These are phyloP conservation scores for Botryotinia globosa DNA, from an alignment of 2,329 filamentous ascomycete species.

Conservation along the genomic window DNA sequence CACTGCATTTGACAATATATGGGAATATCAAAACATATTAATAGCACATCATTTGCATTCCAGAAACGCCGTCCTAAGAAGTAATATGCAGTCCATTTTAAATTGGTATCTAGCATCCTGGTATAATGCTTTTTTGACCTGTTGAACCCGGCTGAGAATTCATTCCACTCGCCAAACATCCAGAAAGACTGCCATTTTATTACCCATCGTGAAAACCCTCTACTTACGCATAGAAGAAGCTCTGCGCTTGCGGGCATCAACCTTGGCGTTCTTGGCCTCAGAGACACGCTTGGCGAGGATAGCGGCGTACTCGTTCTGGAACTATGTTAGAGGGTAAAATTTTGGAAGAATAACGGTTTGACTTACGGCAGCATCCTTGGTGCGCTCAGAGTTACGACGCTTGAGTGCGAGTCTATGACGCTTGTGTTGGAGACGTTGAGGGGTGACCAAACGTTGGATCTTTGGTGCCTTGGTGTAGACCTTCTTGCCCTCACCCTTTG, in stretches of 20 bases:
- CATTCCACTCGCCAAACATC: conserved; percentile 17
- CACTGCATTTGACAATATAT: neutral
- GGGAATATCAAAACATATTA: conserved; percentile 3
- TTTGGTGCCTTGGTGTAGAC: conserved; percentile 99
- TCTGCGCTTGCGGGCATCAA: conserved; percentile 92
- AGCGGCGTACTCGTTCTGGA: conserved; percentile 92
- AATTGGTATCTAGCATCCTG: conserved; percentile 19
- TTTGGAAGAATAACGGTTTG: neutral
- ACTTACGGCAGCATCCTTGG: conserved; percentile 98
- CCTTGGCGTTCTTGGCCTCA: conserved; percentile 93
- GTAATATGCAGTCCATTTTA: conserved; percentile 20
- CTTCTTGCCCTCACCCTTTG: conserved; percentile 96
- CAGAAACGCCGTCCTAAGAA: conserved; percentile 21
- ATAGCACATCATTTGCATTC: conserved; percentile 17
- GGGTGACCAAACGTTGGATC: conserved; percentile 99
- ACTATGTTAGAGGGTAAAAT: neutral
- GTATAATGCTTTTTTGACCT: conserved; percentile 21
- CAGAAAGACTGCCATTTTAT: conserved; percentile 16
- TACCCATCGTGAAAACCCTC: conserved; percentile 31
- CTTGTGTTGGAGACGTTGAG: conserved; percentile 99
- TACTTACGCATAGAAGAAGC: conserved; percentile 94
- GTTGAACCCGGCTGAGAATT: conserved; percentile 17
- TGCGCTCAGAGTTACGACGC: conserved; percentile 93
- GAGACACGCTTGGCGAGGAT: conserved; percentile 94
- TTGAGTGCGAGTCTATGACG: conserved; percentile 97